Evolutionary conservation across 202 grass and related monocot species (phyloP), one percentile per base, ranked within the genome.

Genomic region (Cymbopogon flexuosus): DNA sequence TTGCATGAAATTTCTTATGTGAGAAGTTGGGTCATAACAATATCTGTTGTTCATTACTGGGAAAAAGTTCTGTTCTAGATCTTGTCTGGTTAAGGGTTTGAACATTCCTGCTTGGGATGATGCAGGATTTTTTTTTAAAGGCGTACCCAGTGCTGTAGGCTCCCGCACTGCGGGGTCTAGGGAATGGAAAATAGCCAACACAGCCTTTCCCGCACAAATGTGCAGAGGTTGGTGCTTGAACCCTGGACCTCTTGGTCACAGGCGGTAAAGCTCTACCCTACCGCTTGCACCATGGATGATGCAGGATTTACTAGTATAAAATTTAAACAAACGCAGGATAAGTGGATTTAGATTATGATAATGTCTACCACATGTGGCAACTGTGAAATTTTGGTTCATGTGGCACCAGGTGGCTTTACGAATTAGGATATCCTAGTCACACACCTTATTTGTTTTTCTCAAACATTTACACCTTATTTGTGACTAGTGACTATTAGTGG

Each of bases 1-100:
- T 52, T 35, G 19, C 57, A 79, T 79, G 83, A 35, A 54, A 47
- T 67, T 65, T 86, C 61, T 75, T 80, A 34, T 40, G 40, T 42
- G 68, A 15, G 54, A 33, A 65, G 36, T 11, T 64, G 34, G 67
- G 65, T 64, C 34, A 56, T 43, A 49, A 68, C 23, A 52, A 79
- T 37, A n/a, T 10, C 7, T 21, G 35, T 40, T 67, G 40, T 41
- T 68, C 36, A 9, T 68, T 68, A 7, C 9, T 21, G 8, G 18
- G 2, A 11, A 41, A 68, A 24, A 1, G 6, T 64, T 43, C 19
- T 43, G 37, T 24, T 68, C 11, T 67, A 66, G 16, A 18, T 54
- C 6, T 66, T 72, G 40, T 10, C 13, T 71, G 65, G n/a, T 70
- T 22, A 31, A n/a, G 52, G n/a, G 41, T 42, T 31, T 78, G 14